phyloP scores from a whole-genome alignment of 345 rosid species.

The Lumnitzera littorea region DNA sequence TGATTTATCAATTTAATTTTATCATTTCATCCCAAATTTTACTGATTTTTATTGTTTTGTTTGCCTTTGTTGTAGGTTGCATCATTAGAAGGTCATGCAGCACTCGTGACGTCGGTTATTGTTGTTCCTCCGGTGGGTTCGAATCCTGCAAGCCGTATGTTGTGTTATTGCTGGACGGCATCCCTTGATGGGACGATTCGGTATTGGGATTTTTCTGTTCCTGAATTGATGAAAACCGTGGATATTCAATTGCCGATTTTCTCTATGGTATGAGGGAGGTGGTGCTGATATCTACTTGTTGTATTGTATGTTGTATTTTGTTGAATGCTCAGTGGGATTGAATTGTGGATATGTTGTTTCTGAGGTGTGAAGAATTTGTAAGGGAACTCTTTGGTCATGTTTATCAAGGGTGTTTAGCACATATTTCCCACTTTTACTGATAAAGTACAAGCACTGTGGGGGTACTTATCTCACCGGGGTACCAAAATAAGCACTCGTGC shows the following conservation, averaged over 20 bases:
- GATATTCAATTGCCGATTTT: conserved; percentile 48
- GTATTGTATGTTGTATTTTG: not conserved
- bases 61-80: conserved; percentile 26
- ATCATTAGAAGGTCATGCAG: conserved; percentile 77
- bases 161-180: conserved; percentile 88
- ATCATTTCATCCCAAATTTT: not conserved
- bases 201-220: conserved; percentile 79
- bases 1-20: too few species aligned
- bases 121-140: conserved; percentile 51
- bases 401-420: too few species aligned
- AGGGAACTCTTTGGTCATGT: too few species aligned
- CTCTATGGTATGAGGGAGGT: conserved; percentile 53
- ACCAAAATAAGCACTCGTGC: too few species aligned
- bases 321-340: too few species aligned
- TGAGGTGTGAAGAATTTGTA: too few species aligned
- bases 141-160: conserved; percentile 38
- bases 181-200: conserved; percentile 88
- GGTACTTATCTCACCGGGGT: too few species aligned
- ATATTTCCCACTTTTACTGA: too few species aligned
- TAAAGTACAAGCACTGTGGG: too few species aligned
- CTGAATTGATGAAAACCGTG: conserved; percentile 68
- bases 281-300: not conserved
- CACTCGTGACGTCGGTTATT: conserved; percentile 59
- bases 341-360: too few species aligned
- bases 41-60: not conserved